These are phyloP conservation scores for Euphrasia confusa DNA, from an alignment of 257 asterid genomes.

Conservation along the genomic window DNA sequence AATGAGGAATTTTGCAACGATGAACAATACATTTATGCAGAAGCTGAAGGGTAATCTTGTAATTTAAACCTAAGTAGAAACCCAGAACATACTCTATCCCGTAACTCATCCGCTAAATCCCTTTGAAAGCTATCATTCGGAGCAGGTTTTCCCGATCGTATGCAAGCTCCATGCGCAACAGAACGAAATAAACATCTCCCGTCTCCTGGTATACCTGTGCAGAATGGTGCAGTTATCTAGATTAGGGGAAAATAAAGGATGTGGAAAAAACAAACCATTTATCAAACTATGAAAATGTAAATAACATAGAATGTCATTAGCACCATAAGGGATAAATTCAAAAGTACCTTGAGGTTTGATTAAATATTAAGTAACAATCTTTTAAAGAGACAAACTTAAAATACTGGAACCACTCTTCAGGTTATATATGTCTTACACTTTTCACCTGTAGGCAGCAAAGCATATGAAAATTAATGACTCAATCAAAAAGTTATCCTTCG, in stretches of 20 bases:
- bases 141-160: conserved; percentile 67
- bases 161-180: conserved; percentile 89
- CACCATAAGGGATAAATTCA: too few relatives aligned
- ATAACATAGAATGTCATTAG: background rate
- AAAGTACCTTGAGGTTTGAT: too few relatives aligned
- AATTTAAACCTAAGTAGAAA: conserved; percentile 6
- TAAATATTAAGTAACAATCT: too few relatives aligned
- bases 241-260: background rate
- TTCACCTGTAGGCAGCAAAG: too few relatives aligned
- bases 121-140: conserved; percentile 69
- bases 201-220: conserved; percentile 90
- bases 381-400: too few relatives aligned
- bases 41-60: background rate
- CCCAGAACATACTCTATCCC: conserved; percentile 58
- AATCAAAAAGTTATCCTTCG: too few relatives aligned
- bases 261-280: background rate
- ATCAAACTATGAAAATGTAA: background rate
- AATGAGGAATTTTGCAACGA: background rate
- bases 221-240: conserved; percentile 8
- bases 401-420: too few relatives aligned
- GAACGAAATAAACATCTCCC: conserved; percentile 99
- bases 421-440: too few relatives aligned
- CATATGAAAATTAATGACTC: too few relatives aligned
- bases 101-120: conserved; percentile 76
- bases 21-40: background rate